A percentile compares a stretch with the other conserved stretches of the same genome.
Conservation (phyloP, 306 rosid species). For the Sesbania bispinosa region DNA sequence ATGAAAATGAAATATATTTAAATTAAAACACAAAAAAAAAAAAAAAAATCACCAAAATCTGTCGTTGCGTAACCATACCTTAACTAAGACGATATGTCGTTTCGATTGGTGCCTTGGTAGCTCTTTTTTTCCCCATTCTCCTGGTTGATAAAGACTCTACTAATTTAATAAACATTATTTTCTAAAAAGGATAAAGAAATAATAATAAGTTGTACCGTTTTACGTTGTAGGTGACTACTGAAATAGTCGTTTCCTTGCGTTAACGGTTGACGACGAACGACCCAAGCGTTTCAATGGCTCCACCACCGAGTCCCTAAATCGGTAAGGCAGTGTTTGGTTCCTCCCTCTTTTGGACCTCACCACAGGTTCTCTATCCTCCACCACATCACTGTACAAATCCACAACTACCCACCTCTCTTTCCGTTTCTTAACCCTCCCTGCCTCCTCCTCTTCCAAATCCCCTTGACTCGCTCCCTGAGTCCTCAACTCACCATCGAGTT, state of each 20-base stretch:
- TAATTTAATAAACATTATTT: background rate
- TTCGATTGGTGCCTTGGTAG: background rate
- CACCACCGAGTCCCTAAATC: slow-evolving; percentile 49
- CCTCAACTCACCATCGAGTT: background rate
- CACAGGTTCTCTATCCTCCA: slow-evolving; percentile 39
- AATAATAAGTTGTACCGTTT: background rate
- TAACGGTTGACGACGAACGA: slow-evolving; percentile 4
- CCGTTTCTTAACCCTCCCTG: background rate
- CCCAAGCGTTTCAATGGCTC: slow-evolving; percentile 42
- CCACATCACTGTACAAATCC: slow-evolving; percentile 18
- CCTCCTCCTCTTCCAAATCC: background rate
- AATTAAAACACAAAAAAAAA: background rate
- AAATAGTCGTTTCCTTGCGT: slow-evolving; percentile 19
- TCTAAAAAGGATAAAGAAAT: background rate
- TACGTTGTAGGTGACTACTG: background rate
- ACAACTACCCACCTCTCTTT: slow-evolving; percentile 27
- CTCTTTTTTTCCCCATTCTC: background rate
- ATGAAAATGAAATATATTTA: background rate
- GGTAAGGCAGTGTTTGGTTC: slow-evolving; percentile 39
- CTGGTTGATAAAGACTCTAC: background rate
- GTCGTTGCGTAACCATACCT: background rate
- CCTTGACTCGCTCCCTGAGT: slow-evolving; percentile 2
- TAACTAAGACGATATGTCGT: background rate
- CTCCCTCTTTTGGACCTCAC: slow-evolving; percentile 52
- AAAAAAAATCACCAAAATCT: background rate